Evolutionary conservation across 2,329 filamentous ascomycete genomes (phyloP).

Genomic region (Paecilomyces variotii): DNA sequence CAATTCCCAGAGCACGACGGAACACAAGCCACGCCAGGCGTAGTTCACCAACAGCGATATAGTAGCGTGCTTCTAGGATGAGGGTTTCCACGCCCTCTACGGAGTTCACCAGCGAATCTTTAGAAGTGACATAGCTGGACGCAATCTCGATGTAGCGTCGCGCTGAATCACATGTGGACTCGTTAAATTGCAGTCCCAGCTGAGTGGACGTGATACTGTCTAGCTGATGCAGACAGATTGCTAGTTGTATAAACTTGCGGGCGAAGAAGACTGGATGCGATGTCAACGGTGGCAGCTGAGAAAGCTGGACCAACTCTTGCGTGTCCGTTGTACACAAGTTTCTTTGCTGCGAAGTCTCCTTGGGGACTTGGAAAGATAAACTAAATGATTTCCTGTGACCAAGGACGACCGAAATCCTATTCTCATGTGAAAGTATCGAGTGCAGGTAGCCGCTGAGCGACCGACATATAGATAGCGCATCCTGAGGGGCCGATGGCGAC

Average conservation of each 20-base stretch:
- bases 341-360: not conserved
- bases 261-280: constrained; percentile 10
- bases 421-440: constrained; percentile 9
- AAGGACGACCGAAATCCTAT: constrained; percentile 5
- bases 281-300: constrained; percentile 2
- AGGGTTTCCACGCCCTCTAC: constrained; percentile 45
- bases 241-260: constrained; percentile 10
- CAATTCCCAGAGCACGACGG: constrained; percentile 42
- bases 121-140: constrained; percentile 27
- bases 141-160: constrained; percentile 8
- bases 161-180: constrained; percentile 4
- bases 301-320: not conserved
- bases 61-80: constrained; percentile 42
- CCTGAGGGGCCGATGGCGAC: constrained; percentile 4
- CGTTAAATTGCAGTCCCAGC: constrained; percentile 1
- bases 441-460: constrained; percentile 12
- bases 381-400: constrained; percentile 7
- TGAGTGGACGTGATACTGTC: constrained; percentile 1
- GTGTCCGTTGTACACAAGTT: not conserved
- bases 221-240: constrained; percentile 11
- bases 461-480: constrained; percentile 7
- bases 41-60: constrained; percentile 46
- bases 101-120: constrained; percentile 39
- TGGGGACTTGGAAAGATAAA: constrained; percentile 6
- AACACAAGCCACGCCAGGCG: constrained; percentile 43